These are phyloP conservation scores for Ceratocystis papillata DNA, from an alignment of 2,329 filamentous ascomycete genomes.

Conservation along the genomic window DNA sequence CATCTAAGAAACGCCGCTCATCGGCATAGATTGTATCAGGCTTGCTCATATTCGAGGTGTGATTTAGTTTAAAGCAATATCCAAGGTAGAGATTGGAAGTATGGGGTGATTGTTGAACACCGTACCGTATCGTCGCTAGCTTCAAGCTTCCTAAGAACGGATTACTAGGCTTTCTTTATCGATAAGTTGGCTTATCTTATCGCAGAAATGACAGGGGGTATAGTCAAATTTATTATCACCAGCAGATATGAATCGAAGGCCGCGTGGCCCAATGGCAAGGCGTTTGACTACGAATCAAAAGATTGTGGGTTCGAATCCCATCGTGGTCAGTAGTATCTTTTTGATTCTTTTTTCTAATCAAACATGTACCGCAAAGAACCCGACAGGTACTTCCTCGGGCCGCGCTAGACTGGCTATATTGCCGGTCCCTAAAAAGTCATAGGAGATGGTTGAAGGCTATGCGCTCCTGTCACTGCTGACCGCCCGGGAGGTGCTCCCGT, in stretches of 20 bases:
- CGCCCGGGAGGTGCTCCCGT: too few relatives aligned
- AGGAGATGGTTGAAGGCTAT: too few relatives aligned
- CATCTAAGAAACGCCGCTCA: slow-evolving; percentile 72
- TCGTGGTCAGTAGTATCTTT: slow-evolving; percentile 20
- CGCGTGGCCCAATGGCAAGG: slow-evolving; percentile 25
- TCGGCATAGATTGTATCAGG: slow-evolving; percentile 59
- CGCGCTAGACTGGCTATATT: too few relatives aligned
- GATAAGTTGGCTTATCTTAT: slow-evolving; percentile 12
- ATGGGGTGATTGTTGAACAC: too few relatives aligned
- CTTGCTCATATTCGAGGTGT: slow-evolving; percentile 19
- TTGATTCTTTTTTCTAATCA: not conserved
- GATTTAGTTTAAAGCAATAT: too few relatives aligned
- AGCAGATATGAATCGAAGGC: not conserved
- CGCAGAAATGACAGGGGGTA: not conserved
- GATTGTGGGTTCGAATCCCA: slow-evolving; percentile 25
- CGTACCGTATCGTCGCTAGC: not conserved
- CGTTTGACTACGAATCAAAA: slow-evolving; percentile 25
- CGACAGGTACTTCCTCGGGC: too few relatives aligned
- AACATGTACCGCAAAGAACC: not conserved
- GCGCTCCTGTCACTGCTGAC: too few relatives aligned
- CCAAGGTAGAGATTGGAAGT: not conserved
- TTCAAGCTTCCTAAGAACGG: not conserved
- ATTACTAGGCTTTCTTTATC: slow-evolving; percentile 16
- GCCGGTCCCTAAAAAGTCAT: too few relatives aligned
- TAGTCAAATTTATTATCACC: not conserved